These are phyloP conservation scores for Penicillium sp. DNA, from an alignment of 2,329 filamentous ascomycete genomes.

Conservation along the genomic window DNA sequence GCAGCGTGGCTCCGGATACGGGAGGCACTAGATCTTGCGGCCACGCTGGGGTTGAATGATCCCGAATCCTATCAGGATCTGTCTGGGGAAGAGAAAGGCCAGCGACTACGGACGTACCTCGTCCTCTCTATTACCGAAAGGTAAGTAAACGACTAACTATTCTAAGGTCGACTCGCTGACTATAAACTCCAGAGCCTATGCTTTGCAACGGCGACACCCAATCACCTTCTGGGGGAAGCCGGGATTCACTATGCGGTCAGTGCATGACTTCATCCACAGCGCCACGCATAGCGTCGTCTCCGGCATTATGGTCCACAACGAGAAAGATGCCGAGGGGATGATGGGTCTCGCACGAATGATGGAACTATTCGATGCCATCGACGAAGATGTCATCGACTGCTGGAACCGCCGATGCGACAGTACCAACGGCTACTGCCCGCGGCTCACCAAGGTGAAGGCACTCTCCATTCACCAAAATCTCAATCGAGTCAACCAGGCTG, in stretches of 20 bases:
- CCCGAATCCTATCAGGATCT: conserved; percentile 40
- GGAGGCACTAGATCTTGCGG: conserved; percentile 57
- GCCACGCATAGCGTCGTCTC: conserved; percentile 38
- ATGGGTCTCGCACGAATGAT: conserved; percentile 44
- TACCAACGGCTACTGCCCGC: conserved; percentile 61
- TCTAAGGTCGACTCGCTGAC: conserved; percentile 1
- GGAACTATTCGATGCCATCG: conserved; percentile 46
- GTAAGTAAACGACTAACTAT: conserved; percentile 11
- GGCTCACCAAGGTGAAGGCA: conserved; percentile 65
- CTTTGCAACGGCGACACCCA: conserved; percentile 42
- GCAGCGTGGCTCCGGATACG: conserved; percentile 75
- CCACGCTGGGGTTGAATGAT: conserved; percentile 41
- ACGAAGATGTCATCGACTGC: conserved; percentile 45
- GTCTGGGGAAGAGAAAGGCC: conserved; percentile 38
- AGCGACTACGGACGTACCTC: conserved; percentile 38
- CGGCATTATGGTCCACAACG: conserved; percentile 44
- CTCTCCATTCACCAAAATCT: conserved; percentile 37
- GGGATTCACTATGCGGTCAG: conserved; percentile 40
- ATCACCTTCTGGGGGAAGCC: conserved; percentile 45
- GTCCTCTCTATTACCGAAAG: conserved; percentile 40
- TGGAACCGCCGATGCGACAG: conserved; percentile 54
- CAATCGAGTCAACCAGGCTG: conserved; percentile 32
- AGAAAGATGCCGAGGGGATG: conserved; percentile 44
- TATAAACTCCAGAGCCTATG: conserved; percentile 37
- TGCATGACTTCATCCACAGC: conserved; percentile 41